Evolutionary conservation across 352 stramenopile genomes (phyloP).

Genomic region (Pythium periplocum): DNA sequence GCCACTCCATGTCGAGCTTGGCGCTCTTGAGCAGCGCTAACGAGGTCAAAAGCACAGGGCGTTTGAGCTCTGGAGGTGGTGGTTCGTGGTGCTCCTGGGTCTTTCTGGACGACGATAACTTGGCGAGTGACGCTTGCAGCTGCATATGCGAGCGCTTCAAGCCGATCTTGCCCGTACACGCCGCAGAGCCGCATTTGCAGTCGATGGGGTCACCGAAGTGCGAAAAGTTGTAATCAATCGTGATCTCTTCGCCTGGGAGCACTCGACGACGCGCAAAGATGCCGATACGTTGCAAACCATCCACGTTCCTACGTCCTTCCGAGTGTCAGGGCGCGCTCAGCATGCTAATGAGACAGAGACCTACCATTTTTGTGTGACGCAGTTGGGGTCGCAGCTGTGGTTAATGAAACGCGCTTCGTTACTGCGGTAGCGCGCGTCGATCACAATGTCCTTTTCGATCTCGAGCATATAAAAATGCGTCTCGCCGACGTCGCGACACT

Average conservation of each 20-base stretch:
- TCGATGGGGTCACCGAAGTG: slow-evolving; percentile 74
- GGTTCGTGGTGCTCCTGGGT: slow-evolving; percentile 15
- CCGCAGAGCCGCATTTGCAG: slow-evolving; percentile 69
- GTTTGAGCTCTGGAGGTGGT: slow-evolving; percentile 51
- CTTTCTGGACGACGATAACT: slow-evolving; percentile 12
- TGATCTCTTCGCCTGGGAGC: slow-evolving; percentile 59
- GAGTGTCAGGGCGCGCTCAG: too few species aligned
- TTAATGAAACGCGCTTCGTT: slow-evolving; percentile 96
- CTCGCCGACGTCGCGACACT: slow-evolving; percentile 52
- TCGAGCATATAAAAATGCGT: slow-evolving; percentile 87
- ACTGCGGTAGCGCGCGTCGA: slow-evolving; percentile 84
- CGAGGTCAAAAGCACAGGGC: slow-evolving; percentile 56
- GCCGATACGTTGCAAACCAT: slow-evolving; percentile 63
- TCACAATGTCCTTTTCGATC: slow-evolving; percentile 79
- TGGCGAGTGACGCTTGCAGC: slow-evolving; percentile 9
- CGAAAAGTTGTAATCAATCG: slow-evolving; percentile 84
- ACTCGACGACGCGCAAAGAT: slow-evolving; percentile 74
- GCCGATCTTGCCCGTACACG: slow-evolving; percentile 72
- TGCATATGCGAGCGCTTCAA: slow-evolving; percentile 52
- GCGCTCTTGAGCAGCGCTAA: slow-evolving; percentile 73
- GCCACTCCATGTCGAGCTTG: slow-evolving; percentile 61
- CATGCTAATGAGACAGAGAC: too few species aligned
- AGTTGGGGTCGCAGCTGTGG: slow-evolving; percentile 93
- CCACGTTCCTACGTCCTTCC: slow-evolving; percentile 32
- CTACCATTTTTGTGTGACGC: slow-evolving; percentile 90